phyloP scores from a whole-genome alignment of 331 rosid species.

The Quercus lobata region DNA sequence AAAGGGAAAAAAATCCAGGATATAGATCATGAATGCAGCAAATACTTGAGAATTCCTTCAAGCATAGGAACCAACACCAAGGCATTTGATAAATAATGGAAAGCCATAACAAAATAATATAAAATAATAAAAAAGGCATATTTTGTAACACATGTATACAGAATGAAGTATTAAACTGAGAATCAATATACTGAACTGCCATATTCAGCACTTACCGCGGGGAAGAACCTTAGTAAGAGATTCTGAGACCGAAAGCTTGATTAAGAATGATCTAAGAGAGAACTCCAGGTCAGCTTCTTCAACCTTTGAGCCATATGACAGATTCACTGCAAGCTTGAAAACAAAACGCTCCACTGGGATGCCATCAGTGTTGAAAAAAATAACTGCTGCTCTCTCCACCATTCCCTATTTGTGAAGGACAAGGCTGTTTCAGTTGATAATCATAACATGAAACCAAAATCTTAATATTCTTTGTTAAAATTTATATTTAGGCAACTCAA shows the following conservation, averaged over 20 bases:
- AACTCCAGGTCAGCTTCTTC: conserved; percentile 64
- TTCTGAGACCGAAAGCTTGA: conserved; percentile 69
- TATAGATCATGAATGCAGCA: conserved; percentile 2
- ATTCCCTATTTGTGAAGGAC: conserved; percentile 37
- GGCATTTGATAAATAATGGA: neutral
- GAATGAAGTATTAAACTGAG: neutral
- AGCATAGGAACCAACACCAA: neutral
- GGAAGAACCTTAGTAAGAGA: conserved; percentile 65
- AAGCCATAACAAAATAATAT: neutral
- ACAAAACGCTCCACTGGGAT: conserved; percentile 65
- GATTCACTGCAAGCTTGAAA: conserved; percentile 68
- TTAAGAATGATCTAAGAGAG: conserved; percentile 72
- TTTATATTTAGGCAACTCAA: neutral
- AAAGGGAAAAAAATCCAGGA: conserved; percentile 12
- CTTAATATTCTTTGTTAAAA: neutral
- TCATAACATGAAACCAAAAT: neutral
- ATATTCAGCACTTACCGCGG: conserved; percentile 31
- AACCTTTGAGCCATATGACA: conserved; percentile 46
- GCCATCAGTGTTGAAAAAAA: conserved; percentile 46
- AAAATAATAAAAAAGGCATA: neutral
- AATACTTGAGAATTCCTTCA: neutral
- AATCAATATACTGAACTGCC: neutral
- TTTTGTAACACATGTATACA: neutral
- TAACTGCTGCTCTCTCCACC: conserved; percentile 76
- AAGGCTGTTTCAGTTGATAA: neutral